Evolutionary conservation across 805 yeast genomes (phyloP).

Genomic region (Kluyveromyces lactis): DNA sequence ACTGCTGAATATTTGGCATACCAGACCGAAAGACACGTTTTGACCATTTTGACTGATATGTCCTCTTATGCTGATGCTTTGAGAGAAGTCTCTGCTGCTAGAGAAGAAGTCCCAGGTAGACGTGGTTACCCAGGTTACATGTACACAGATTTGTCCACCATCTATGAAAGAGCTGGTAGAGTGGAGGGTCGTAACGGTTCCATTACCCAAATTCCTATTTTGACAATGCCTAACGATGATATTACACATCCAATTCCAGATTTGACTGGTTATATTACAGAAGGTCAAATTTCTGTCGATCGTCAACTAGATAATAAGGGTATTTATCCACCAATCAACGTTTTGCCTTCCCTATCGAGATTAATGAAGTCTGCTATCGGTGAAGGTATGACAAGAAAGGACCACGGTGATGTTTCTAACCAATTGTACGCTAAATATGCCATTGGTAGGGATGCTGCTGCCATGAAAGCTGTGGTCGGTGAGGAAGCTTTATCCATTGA

Average conservation of each 20-base stretch:
- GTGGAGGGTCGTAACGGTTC: constrained; percentile 99
- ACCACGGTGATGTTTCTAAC: constrained; percentile 98
- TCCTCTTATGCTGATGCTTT: constrained; percentile 99
- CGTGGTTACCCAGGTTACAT: constrained; percentile 99
- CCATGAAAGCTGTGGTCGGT: constrained; percentile 99
- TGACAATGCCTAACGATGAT: constrained; percentile 99
- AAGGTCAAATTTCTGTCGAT: constrained; percentile 96
- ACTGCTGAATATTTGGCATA: constrained; percentile 98
- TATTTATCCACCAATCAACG: constrained; percentile 98
- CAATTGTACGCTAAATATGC: constrained; percentile 99
- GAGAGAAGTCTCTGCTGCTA: constrained; percentile 99
- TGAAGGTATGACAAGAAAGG: constrained; percentile 99
- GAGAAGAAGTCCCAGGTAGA: constrained; percentile 99
- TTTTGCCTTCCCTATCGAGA: constrained; percentile 93
- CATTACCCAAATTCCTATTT: constrained; percentile 96
- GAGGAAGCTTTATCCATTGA: constrained; percentile 98
- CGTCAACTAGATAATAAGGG: constrained; percentile 95
- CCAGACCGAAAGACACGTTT: constrained; percentile 98
- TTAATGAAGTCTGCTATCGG: constrained; percentile 99
- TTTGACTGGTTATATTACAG: constrained; percentile 98
- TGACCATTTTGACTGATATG: constrained; percentile 98
- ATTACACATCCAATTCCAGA: constrained; percentile 99
- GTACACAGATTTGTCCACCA: constrained; percentile 99
- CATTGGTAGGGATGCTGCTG: constrained; percentile 99
- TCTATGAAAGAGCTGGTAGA: constrained; percentile 99